These are phyloP conservation scores for Selaginella tamariscina DNA, from an alignment of 75 land plant species.

Conservation along the genomic window DNA sequence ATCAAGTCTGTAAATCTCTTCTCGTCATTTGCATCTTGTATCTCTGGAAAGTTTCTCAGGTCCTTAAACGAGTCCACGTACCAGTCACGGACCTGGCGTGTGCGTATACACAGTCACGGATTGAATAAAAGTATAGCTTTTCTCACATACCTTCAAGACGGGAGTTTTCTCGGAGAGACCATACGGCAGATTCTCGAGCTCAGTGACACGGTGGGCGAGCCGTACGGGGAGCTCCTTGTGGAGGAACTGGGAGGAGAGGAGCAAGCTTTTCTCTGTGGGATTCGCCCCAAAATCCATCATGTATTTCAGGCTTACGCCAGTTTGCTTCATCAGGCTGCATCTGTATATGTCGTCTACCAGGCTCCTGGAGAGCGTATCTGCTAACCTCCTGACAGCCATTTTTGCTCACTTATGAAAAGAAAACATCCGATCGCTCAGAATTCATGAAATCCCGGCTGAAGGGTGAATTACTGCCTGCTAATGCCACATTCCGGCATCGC, in stretches of 20 bases:
- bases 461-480: too few species aligned
- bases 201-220: constrained; percentile 77
- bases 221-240: constrained; percentile 89
- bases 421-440: too few species aligned
- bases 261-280: constrained; percentile 47
- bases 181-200: constrained; percentile 77
- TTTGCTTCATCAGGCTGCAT: constrained; percentile 79
- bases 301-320: constrained; percentile 79
- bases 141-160: constrained; percentile 61
- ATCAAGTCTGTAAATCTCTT: constrained; percentile 8
- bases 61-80: constrained; percentile 14
- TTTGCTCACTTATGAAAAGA: too few species aligned
- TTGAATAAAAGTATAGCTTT: too few species aligned
- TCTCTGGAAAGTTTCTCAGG: constrained; percentile 5
- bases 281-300: constrained; percentile 90
- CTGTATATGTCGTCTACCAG: constrained; percentile 56
- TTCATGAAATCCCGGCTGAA: too few species aligned
- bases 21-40: constrained; percentile 5
- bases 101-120: too few species aligned
- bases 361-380: constrained; percentile 33
- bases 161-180: constrained; percentile 75
- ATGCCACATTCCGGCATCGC: too few species aligned
- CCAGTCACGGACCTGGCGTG: not conserved
- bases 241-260: constrained; percentile 77
- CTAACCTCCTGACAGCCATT: constrained; percentile 24